Base-by-base conservation (phyloP, 2,329 filamentous ascomycete genomes). In the Xylariomycetidae sp. region DNA sequence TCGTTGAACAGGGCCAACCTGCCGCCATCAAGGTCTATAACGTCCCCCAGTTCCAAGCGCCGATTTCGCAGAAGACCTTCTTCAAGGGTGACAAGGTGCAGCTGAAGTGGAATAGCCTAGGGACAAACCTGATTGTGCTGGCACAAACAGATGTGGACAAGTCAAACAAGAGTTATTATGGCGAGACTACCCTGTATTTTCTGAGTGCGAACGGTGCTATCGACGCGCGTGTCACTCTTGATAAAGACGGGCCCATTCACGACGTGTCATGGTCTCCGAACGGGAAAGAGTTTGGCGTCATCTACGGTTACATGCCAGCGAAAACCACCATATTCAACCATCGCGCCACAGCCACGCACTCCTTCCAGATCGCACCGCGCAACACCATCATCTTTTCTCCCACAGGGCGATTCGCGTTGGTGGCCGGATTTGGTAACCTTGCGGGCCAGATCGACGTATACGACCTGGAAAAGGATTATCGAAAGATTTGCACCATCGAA, bases 11-110 rank as follows among this genome's bases (percentile, higher is more conserved):
- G 86, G 90, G 92, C 32, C 85, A 89, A 76, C 92, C 92, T 22
- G 89, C 92, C 34, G 78, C 86, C 2, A 88, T 97, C 61, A 94
- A 94, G 66, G 85, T 97, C 40, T 98, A 85, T 69, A 88, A 90
- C 48, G 85, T 97, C 22, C 90, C 92, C 26, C 75, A 92, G 50
- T 97, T 97, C 65, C 75, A 66, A 44, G 70, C 69, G 33, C 82
- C 89, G 4, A 81, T 95, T 31, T 96, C 90, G 25, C 90, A 97
- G 61, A 98, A 98, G 80, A 96, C 85, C 2, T 98, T 98, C 59
- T 98, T 88, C 79, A 98, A 98, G 70, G 89, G 89, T 44, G 92
- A 98, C 71, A 97, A 97, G 70, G 90, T 98, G 30, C 88, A 96
- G 64, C 70, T 98, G 57, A 96, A 96, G 70, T 98, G 92, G 92